Evolutionary conservation across 2,329 filamentous ascomycete genomes (phyloP), one percentile per base, ranked within the genome.

Genomic region (Macroventuria anomochaeta): DNA sequence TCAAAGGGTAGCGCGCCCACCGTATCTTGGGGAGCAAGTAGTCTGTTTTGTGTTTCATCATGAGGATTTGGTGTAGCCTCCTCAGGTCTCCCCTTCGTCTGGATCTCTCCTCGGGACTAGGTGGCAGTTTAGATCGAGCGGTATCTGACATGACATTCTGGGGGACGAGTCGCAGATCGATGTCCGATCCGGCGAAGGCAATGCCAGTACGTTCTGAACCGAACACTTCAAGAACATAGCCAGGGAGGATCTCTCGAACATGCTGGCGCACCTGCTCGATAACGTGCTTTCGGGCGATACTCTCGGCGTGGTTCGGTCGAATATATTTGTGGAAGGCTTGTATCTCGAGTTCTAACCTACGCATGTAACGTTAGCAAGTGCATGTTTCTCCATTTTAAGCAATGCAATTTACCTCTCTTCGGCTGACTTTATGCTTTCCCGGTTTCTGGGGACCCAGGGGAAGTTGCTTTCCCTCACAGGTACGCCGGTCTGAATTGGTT

Each of bases 201-300:
- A 86, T 69, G 7, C 82, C 81, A 12, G 79, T 85, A 10, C 71
- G 68, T 50, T 81, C 75, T 7, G 84, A 86, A 15, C 85, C 85
- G 53, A 83, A 81, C 2, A 82, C 55, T 52, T 81, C 75, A 6
- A 77, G 71, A 8, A 40, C 34, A 18, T 64, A 54, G 15, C 59
- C 39, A 57, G 69, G 58, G 39, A 77, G 31, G n/a, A 7, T 15
- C 3, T 51, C 1, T 43, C 36, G 55, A 10, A 63, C 56, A 21
- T 64, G 52, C 7, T 26, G 66, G 40, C 50, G 60, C 46, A 68
- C 62, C 49, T 75, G 68, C 7, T 73, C 54, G 20, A 71, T 63
- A 13, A 79, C 54, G 3, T 70, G 64, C 44, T 62, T 62, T 29
- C 76, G 65, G 5, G 75, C 76, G 15, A 66, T 57, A 17, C 67